These are phyloP conservation scores for Sporothrix humicola DNA, from an alignment of 2,329 filamentous ascomycete genomes.

Conservation along the genomic window DNA sequence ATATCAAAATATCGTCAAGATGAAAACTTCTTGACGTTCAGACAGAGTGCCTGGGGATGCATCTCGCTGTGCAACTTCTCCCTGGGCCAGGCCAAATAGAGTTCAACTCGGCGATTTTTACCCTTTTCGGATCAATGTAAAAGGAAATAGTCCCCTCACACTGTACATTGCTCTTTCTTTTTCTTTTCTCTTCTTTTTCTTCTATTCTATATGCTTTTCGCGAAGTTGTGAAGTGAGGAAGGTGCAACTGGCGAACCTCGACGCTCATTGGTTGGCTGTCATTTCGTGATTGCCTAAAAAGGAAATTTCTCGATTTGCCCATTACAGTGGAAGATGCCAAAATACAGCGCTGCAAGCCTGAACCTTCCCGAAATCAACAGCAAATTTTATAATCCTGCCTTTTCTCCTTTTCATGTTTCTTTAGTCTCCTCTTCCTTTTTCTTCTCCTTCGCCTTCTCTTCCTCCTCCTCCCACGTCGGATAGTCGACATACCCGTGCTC, in stretches of 20 bases:
- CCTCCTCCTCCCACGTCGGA: conserved; percentile 23
- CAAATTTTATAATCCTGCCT: too few species aligned
- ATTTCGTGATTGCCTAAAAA: background rate
- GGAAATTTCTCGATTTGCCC: background rate
- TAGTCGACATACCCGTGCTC: conserved; percentile 27
- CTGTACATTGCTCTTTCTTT: too few species aligned
- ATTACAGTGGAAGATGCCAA: background rate
- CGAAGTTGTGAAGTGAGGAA: background rate
- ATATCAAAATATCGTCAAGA: too few species aligned
- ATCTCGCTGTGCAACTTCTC: too few species aligned
- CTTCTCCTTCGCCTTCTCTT: background rate
- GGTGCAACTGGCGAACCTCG: background rate
- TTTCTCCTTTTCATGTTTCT: background rate
- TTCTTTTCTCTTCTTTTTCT: background rate
- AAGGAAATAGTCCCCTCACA: too few species aligned
- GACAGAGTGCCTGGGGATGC: too few species aligned
- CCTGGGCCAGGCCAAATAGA: too few species aligned
- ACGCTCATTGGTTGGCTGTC: background rate
- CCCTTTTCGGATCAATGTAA: too few species aligned
- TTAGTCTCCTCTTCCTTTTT: background rate
- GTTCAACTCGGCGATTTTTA: too few species aligned
- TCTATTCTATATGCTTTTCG: background rate
- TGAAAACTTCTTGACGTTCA: too few species aligned
- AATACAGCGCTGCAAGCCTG: background rate
- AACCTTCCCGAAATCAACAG: background rate